These are phyloP conservation scores for Adansonia grandidieri DNA, from an alignment of 441 rosid species.

Conservation along the genomic window DNA sequence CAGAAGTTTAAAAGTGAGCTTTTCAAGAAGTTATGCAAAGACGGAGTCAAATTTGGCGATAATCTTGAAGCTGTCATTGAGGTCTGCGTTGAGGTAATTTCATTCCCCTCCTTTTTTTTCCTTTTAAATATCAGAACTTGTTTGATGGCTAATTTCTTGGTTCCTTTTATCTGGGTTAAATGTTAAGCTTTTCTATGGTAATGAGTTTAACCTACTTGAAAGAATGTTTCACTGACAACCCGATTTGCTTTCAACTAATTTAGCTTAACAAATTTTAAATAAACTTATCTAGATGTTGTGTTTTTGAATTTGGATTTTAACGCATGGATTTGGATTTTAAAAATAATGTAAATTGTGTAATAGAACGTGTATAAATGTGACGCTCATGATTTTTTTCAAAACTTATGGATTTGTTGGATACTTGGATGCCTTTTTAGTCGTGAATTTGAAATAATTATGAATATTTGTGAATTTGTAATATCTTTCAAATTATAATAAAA, in stretches of 20 bases:
- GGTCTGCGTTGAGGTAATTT: slow-evolving; percentile 41
- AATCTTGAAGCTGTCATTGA: slow-evolving; percentile 39
- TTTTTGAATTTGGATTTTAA: too few species aligned
- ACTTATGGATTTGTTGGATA: too few species aligned
- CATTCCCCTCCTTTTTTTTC: not conserved
- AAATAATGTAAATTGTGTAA: too few species aligned
- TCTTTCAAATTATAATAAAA: too few species aligned
- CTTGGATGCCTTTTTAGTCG: too few species aligned
- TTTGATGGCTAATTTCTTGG: not conserved
- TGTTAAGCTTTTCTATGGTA: not conserved
- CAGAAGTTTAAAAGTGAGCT: slow-evolving; percentile 46
- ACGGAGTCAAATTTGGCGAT: slow-evolving; percentile 43
- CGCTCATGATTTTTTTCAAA: too few species aligned
- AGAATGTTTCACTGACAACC: slow-evolving; percentile 24
- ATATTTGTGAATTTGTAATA: too few species aligned
- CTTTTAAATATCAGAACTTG: not conserved
- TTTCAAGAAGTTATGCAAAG: slow-evolving; percentile 37
- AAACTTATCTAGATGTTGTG: not conserved
- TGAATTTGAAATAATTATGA: too few species aligned
- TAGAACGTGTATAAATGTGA: too few species aligned
- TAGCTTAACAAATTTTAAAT: not conserved
- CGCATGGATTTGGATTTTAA: too few species aligned
- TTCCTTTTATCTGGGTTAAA: not conserved
- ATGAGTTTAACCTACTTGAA: slow-evolving; percentile 31
- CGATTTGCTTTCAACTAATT: not conserved